phyloP scores from a whole-genome alignment of 106 monocot genomes.

The Alisma plantagoaquatica region DNA sequence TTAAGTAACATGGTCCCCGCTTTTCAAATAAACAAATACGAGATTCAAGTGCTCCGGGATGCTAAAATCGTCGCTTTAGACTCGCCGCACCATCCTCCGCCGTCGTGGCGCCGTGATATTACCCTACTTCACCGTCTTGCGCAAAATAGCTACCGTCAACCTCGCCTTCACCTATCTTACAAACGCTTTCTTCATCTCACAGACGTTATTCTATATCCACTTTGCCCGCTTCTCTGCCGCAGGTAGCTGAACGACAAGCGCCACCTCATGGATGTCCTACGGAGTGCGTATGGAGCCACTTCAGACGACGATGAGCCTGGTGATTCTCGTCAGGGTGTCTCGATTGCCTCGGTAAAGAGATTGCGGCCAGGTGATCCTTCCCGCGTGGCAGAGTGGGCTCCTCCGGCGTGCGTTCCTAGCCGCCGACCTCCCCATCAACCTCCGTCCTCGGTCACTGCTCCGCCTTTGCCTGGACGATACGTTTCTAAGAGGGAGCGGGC shows the following conservation, averaged over 20 bases:
- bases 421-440: background rate
- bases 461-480: slow-evolving; percentile 32
- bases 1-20: too few species aligned
- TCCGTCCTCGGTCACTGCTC: background rate
- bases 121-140: too few species aligned
- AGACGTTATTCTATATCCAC: too few species aligned
- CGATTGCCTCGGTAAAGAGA: slow-evolving; percentile 17
- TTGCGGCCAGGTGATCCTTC: slow-evolving; percentile 14
- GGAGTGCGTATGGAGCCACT: slow-evolving; percentile 28
- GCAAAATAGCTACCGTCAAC: too few species aligned
- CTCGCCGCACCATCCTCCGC: too few species aligned
- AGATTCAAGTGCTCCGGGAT: too few species aligned
- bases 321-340: background rate
- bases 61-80: too few species aligned
- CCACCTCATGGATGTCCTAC: slow-evolving; percentile 77
- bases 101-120: too few species aligned
- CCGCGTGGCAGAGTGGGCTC: background rate
- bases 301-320: slow-evolving; percentile 23
- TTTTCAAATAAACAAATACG: too few species aligned
- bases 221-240: background rate
- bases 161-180: too few species aligned
- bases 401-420: background rate
- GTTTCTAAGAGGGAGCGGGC: slow-evolving; percentile 79
- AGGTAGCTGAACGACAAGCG: too few species aligned
- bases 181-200: too few species aligned